These are phyloP conservation scores for Saccharomyces hybrid DNA, from an alignment of 1,139 yeast genomes.

Conservation along the genomic window DNA sequence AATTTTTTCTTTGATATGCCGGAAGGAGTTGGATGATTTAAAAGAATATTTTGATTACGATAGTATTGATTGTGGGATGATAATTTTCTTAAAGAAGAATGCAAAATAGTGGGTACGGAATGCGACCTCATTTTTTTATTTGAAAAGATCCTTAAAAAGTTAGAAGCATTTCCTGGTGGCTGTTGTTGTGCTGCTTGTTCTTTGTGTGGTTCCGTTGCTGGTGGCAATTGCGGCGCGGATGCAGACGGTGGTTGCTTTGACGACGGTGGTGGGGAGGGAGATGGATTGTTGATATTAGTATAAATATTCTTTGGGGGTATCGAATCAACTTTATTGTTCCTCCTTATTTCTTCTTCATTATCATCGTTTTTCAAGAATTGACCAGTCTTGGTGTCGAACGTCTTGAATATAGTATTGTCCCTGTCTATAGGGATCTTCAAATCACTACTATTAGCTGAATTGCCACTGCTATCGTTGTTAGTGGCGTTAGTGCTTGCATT, in stretches of 20 bases:
- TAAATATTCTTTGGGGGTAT: background rate
- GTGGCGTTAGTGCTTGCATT: background rate
- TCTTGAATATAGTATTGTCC: constrained; percentile 21
- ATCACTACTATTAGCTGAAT: background rate
- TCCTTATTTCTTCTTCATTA: background rate
- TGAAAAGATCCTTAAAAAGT: background rate
- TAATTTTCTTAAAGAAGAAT: constrained; percentile 25
- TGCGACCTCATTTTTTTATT: constrained; percentile 20
- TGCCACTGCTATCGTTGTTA: background rate
- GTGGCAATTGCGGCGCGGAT: background rate
- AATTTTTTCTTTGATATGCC: background rate
- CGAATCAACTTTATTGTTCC: background rate
- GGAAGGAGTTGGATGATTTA: background rate
- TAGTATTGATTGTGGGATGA: constrained; percentile 3
- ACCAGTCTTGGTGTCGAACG: constrained; percentile 29
- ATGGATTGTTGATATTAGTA: background rate
- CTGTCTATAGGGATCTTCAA: background rate
- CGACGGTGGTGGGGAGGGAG: background rate
- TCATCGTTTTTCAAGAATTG: constrained; percentile 17
- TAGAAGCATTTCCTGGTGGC: background rate
- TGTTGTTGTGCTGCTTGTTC: background rate
- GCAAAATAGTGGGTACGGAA: constrained; percentile 31
- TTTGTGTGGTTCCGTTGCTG: background rate
- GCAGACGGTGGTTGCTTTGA: background rate
- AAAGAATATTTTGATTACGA: background rate